Base-by-base conservation (phyloP, 225 moss, liverwort and hornwort genomes). In the Pseudoscleropodium purum region DNA sequence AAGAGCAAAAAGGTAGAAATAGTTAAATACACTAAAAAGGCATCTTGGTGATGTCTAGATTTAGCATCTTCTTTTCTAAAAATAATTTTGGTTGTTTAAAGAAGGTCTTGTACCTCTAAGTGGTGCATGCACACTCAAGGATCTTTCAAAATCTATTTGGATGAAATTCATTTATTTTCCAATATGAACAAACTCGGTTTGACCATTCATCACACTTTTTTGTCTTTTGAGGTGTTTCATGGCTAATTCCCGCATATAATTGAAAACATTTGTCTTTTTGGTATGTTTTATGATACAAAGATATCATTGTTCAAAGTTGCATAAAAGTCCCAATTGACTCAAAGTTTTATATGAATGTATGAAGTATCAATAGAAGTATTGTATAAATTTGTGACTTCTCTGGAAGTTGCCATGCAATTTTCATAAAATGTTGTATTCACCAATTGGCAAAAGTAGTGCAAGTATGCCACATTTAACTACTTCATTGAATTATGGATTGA, bases 151-250 rank as follows among this genome's bases (percentile, higher is more conserved):
- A 43, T 4, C 1, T 11, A 47, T 47, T 30, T 30, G 18, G 11
- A 18, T 47, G 30, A 30, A 74, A 73, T 10, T 29, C 2, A 73
- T 43, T 17, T 10, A 73, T 45, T 75, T 73, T 41, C 2, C 1
- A 41, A 9, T 72, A 15, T 0, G 1, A 72, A 5, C 16, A 16
- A 43, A 15, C 26, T 43, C 27, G 5, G 15, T 5, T 41, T 72
- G 27, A 41, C 9, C 5, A 27, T 72, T 43, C 9, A 17, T 17
- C 1, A 45, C 0, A 43, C 3, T 4, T 0, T 45, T 74, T 74
- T 29, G 41, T 15, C 8, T 27, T 41, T 41, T 72, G 0, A 14
- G 0, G 27, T 5, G 1, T 73, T 41, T 73, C 5, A 47, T 30
- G 11, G 2, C 18, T 30, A 47, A 75, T 47, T 47, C 6, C 29